phyloP scores from a whole-genome alignment of 2,329 filamentous ascomycete species.

The Daldinia eschscholtzii region DNA sequence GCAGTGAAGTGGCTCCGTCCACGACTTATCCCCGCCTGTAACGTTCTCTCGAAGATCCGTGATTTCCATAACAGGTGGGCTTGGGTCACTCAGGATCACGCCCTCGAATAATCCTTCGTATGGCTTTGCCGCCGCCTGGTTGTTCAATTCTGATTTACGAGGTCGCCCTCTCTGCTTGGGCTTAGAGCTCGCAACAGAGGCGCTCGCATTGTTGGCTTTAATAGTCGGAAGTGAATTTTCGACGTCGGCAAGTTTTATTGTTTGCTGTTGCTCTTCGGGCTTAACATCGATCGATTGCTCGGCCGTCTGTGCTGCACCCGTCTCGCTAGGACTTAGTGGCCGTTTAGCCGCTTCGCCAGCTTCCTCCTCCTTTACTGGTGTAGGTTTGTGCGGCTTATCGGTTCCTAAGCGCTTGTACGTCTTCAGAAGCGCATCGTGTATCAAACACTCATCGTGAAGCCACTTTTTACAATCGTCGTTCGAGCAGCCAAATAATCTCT shows the following conservation, averaged over 20 bases:
- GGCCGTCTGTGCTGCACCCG: conserved; percentile 61
- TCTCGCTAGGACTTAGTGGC: conserved; percentile 66
- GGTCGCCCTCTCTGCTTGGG: conserved; percentile 53
- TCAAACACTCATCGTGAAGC: conserved; percentile 74
- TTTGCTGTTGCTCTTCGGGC: conserved; percentile 55
- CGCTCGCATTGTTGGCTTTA: conserved; percentile 52
- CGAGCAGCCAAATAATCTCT: conserved; percentile 69
- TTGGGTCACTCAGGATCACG: conserved; percentile 60
- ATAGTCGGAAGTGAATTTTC: conserved; percentile 46
- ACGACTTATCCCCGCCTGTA: conserved; percentile 63
- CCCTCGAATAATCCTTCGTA: conserved; percentile 67
- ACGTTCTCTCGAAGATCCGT: conserved; percentile 64
- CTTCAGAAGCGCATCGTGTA: conserved; percentile 65
- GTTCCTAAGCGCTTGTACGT: conserved; percentile 64
- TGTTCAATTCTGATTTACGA: conserved; percentile 56
- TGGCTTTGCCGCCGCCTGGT: conserved; percentile 56
- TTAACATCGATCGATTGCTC: conserved; percentile 67
- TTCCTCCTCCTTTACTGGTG: conserved; percentile 55
- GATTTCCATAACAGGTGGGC: conserved; percentile 65
- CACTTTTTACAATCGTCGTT: conserved; percentile 68
- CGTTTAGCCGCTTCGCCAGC: conserved; percentile 57
- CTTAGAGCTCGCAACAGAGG: conserved; percentile 51
- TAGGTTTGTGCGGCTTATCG: conserved; percentile 62
- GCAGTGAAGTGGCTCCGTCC: conserved; percentile 66
- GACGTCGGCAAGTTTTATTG: conserved; percentile 53